Evolutionary conservation across 768 basidiomycete species (phyloP), one percentile per base, ranked within the genome.

Genomic region (Steccherinum ochraceum): DNA sequence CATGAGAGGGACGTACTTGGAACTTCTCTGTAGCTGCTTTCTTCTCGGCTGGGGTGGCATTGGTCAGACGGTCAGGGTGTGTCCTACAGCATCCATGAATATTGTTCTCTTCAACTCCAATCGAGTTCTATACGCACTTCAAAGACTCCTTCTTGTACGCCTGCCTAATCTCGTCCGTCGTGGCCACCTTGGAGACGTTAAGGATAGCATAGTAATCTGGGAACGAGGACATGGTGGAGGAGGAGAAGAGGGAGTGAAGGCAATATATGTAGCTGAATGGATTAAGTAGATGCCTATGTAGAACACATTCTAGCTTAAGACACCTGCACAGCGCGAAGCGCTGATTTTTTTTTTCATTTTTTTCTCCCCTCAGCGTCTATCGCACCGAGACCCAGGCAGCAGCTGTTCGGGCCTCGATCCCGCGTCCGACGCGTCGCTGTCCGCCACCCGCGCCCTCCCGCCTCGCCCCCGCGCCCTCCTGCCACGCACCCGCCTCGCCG

Each of bases 91-190:
- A 26, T 35, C 20, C 53, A 57, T 56, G 48, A 46, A 51, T 52
- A 20, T 45, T 40, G 30, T 25, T 27, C 30, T 13, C 12, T 23
- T 42, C 13, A 24, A 24, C 30, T 10, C 23, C 35, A 19, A 25
- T 19, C 30, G 43, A 10, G 30, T 41, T 21, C 35, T 5, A 21
- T 35, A 62, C 64, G 46, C 52, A 84, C 87, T 74, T 86, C 47
- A 92, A 64, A 1, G 87, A 91, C 64, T 90, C 88, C 56, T 74
- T 84, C 68, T 80, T 86, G 69, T 92, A 92, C 0, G 84, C 89
- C 56, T 82, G 81, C 30, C 81, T 75, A 45, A 93, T 72, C 42
- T 91, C 84, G 24, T 91, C 86, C 18, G 76, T 67, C 1, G 81
- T 79, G 11, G 86, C 84, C 52, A 72, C 73, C 63, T 71, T 74